A percentile compares a stretch with the other conserved stretches of the same genome.
Evolutionary conservation across 305 asterid genomes (phyloP).

Genomic region (Rubia occidens): DNA sequence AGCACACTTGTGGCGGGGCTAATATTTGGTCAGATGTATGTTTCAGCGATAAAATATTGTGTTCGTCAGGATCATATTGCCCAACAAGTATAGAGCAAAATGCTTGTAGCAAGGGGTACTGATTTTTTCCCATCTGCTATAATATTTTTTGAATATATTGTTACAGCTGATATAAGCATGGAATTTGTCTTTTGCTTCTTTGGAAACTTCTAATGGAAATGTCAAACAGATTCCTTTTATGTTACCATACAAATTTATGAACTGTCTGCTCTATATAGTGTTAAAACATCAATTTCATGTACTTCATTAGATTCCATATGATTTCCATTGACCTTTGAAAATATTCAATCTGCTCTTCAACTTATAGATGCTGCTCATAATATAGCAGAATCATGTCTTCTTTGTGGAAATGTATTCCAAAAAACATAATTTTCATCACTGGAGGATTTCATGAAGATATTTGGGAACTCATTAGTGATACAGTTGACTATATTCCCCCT

Average conservation of each 20-base stretch:
- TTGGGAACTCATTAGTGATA: background rate
- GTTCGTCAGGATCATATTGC: constrained; percentile 83
- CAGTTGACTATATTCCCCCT: constrained; percentile 2
- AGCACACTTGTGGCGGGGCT: constrained; percentile 94
- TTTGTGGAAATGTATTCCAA: background rate
- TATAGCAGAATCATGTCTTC: background rate
- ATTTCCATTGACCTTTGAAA: background rate
- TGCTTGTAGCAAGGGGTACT: constrained; percentile 73
- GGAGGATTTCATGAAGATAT: background rate
- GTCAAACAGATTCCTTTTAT: background rate
- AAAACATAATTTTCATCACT: background rate
- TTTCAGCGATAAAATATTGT: constrained; percentile 50
- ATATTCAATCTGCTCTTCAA: background rate
- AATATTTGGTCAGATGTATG: constrained; percentile 71
- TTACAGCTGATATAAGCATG: background rate
- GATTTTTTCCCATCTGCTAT: constrained; percentile 17
- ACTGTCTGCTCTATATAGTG: background rate
- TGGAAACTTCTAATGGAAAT: background rate
- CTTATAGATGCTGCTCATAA: background rate
- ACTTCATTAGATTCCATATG: background rate
- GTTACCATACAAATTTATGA: background rate
- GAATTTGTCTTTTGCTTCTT: background rate
- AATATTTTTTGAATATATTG: background rate
- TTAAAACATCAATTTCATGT: background rate
- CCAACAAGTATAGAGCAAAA: constrained; percentile 49